phyloP scores from a whole-genome alignment of 768 basidiomycete species.

The Boletus huronensis region DNA sequence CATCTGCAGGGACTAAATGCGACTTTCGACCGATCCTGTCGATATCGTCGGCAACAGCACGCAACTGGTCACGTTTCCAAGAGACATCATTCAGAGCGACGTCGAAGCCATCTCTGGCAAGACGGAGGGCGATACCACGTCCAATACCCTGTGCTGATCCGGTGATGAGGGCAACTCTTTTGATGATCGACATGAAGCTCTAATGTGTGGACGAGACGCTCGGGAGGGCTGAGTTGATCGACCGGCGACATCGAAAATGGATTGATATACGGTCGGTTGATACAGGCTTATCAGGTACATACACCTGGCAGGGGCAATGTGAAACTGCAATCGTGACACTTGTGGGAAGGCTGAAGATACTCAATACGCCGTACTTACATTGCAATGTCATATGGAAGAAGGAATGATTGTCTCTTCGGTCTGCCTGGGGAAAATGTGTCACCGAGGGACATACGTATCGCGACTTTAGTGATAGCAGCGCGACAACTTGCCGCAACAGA shows the following conservation, averaged over 20 bases:
- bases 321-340: background rate
- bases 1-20: conserved; percentile 12
- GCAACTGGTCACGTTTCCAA: conserved; percentile 8
- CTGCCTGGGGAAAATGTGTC: too few relatives aligned
- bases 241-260: background rate
- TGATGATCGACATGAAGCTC: conserved; percentile 11
- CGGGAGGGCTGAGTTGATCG: background rate
- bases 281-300: too few relatives aligned
- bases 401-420: too few relatives aligned
- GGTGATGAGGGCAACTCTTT: conserved; percentile 30
- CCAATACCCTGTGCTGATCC: conserved; percentile 31
- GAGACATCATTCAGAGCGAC: conserved; percentile 28
- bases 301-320: too few relatives aligned
- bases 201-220: too few relatives aligned
- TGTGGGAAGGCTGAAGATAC: too few relatives aligned
- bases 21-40: conserved; percentile 12
- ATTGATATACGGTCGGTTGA: too few relatives aligned
- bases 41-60: conserved; percentile 5
- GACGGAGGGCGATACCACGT: conserved; percentile 11
- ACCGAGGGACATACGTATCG: background rate
- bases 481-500: background rate
- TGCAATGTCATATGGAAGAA: too few relatives aligned
- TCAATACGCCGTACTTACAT: background rate
- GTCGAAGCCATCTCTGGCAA: conserved; percentile 21
- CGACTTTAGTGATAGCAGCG: background rate